phyloP scores from a whole-genome alignment of 805 yeast genomes.

The Candida maesae region DNA sequence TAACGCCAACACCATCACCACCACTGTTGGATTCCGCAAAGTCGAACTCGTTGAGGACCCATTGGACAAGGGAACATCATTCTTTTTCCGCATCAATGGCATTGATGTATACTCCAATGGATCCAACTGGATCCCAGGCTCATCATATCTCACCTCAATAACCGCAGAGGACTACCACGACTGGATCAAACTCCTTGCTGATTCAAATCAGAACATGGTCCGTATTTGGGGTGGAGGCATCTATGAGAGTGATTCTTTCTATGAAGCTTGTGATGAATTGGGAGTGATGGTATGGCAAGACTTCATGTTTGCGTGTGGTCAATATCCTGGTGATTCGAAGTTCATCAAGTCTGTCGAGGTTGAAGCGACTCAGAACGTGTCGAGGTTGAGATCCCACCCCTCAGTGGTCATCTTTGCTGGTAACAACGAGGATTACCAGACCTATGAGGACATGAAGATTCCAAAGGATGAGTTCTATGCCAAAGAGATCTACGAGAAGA shows the following conservation, averaged over 20 bases:
- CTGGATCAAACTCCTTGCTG: conserved; percentile 10
- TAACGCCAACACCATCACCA: conserved; percentile 4
- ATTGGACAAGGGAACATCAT: conserved; percentile 12
- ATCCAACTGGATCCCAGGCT: conserved; percentile 21
- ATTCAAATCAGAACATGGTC: conserved; percentile 21
- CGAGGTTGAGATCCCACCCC: conserved; percentile 38
- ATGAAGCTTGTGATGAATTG: conserved; percentile 13
- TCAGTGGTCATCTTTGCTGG: conserved; percentile 30
- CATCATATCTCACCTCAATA: conserved; percentile 11
- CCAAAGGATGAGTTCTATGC: conserved; percentile 18
- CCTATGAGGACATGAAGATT: conserved; percentile 12
- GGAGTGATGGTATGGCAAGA: conserved; percentile 50
- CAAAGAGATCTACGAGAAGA: conserved; percentile 14
- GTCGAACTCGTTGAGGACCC: conserved; percentile 16
- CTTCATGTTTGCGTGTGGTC: conserved; percentile 56
- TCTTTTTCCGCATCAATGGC: conserved; percentile 18
- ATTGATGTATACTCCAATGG: conserved; percentile 17
- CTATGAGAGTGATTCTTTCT: conserved; percentile 17
- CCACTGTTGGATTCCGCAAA: conserved; percentile 17
- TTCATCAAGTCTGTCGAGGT: conserved; percentile 33
- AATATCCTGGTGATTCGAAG: conserved; percentile 41
- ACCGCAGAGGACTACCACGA: conserved; percentile 12
- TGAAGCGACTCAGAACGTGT: conserved; percentile 39
- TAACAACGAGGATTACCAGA: conserved; percentile 21
- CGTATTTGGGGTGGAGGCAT: conserved; percentile 23